A percentile compares a stretch with the other conserved stretches of the same genome.
Evolutionary conservation across 306 rosid species (phyloP).

Genomic region (Cicer chorassanicum): DNA sequence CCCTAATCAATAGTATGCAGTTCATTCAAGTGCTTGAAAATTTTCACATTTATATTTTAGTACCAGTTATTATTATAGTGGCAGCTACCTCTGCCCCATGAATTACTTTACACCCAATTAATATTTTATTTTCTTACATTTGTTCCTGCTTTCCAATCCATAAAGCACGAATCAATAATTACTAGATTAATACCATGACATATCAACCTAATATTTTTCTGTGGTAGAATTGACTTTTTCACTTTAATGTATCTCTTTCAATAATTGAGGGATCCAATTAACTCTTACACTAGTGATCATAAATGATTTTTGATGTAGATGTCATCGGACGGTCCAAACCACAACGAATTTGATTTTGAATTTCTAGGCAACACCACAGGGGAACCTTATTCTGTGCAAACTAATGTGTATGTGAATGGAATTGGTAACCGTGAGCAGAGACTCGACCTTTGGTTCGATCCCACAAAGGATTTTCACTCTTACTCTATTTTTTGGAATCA

Average conservation of each 20-base stretch:
- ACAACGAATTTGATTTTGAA: slow-evolving; percentile 92
- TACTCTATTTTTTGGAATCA: slow-evolving; percentile 89
- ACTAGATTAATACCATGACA: not conserved
- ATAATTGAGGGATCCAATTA: slow-evolving; percentile 36
- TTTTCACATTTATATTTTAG: slow-evolving; percentile 10
- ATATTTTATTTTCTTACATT: slow-evolving; percentile 47
- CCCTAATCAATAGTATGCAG: slow-evolving; percentile 10
- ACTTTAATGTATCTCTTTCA: not conserved
- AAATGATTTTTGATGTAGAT: slow-evolving; percentile 53
- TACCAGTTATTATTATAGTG: slow-evolving; percentile 12
- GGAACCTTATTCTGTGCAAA: slow-evolving; percentile 86
- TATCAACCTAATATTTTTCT: not conserved
- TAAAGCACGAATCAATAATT: not conserved
- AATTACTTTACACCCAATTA: slow-evolving; percentile 22
- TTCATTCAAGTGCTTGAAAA: not conserved
- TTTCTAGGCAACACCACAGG: slow-evolving; percentile 86
- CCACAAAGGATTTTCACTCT: slow-evolving; percentile 76
- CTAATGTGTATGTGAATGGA: slow-evolving; percentile 86
- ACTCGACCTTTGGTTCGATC: slow-evolving; percentile 91
- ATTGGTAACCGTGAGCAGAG: slow-evolving; percentile 93
- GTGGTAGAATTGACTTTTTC: slow-evolving; percentile 21
- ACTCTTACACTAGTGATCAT: slow-evolving; percentile 23
- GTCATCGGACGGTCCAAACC: slow-evolving; percentile 89
- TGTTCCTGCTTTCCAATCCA: slow-evolving; percentile 12
- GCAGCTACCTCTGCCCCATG: slow-evolving; percentile 43